phyloP scores from a whole-genome alignment of 164 flowering plant genomes.

The Piper betle region DNA sequence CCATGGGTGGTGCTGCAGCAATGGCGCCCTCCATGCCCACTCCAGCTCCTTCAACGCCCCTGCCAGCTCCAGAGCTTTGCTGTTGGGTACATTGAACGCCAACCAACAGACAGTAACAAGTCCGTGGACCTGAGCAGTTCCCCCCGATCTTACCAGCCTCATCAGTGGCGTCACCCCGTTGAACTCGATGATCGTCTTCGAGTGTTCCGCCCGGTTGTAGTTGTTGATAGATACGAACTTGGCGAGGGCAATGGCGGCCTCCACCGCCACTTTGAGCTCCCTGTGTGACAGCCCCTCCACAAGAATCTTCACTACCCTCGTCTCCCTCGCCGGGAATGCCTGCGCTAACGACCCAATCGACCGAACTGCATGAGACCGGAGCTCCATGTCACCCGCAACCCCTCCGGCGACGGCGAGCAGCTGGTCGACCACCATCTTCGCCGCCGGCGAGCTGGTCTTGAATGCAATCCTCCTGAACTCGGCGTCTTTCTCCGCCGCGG shows the following conservation, averaged over 20 bases:
- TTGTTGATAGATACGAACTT: slow-evolving; percentile 58
- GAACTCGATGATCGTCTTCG: slow-evolving; percentile 54
- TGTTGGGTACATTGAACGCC: slow-evolving; percentile 46
- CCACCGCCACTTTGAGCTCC: slow-evolving; percentile 41
- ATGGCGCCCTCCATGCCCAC: slow-evolving; percentile 26
- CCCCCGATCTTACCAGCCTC: slow-evolving; percentile 38
- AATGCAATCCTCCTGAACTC: slow-evolving; percentile 66
- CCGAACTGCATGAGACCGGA: slow-evolving; percentile 49
- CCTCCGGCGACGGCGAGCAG: slow-evolving; percentile 42
- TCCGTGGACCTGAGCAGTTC: slow-evolving; percentile 29
- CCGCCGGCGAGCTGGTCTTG: slow-evolving; percentile 61
- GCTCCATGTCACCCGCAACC: slow-evolving; percentile 10
- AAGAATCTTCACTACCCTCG: slow-evolving; percentile 42
- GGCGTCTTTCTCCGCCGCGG: slow-evolving; percentile 47
- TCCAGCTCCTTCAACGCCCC: slow-evolving; percentile 42
- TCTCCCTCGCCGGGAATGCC: slow-evolving; percentile 67
- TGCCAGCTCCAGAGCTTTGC: slow-evolving; percentile 42
- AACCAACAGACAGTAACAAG: slow-evolving; percentile 58
- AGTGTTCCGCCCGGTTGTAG: slow-evolving; percentile 41
- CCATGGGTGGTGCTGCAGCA: slow-evolving; percentile 43
- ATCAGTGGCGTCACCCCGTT: slow-evolving; percentile 43
- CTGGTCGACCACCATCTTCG: slow-evolving; percentile 64
- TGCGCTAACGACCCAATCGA: slow-evolving; percentile 71
- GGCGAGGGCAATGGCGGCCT: slow-evolving; percentile 55
- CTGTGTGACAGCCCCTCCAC: slow-evolving; percentile 34